These are phyloP conservation scores for Bifiguratus adelaidae DNA, from an alignment of 192 early-diverging fungal species.

Conservation along the genomic window DNA sequence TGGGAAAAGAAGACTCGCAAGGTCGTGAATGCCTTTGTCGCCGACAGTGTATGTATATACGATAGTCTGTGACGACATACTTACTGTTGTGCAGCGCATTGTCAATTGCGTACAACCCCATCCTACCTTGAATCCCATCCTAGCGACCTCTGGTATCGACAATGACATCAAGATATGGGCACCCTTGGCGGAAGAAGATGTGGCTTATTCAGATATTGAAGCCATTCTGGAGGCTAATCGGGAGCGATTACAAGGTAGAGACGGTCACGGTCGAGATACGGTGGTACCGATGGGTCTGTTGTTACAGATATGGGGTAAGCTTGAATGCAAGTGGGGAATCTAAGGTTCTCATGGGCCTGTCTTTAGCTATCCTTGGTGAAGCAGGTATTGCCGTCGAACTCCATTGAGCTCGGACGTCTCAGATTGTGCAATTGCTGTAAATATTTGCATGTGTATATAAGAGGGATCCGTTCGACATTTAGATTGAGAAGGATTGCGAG, in stretches of 20 bases:
- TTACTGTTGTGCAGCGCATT: slow-evolving; percentile 11
- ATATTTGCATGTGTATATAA: too few species aligned
- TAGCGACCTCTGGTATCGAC: slow-evolving; percentile 64
- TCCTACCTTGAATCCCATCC: slow-evolving; percentile 27
- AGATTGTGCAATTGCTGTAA: too few species aligned
- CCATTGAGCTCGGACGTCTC: too few species aligned
- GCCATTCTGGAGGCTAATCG: not conserved
- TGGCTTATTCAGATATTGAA: slow-evolving; percentile 14
- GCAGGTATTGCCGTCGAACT: too few species aligned
- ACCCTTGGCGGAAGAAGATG: slow-evolving; percentile 15
- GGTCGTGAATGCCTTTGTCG: slow-evolving; percentile 42
- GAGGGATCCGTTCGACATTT: too few species aligned
- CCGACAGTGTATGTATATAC: slow-evolving; percentile 27
- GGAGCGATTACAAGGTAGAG: not conserved
- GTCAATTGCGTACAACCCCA: slow-evolving; percentile 41
- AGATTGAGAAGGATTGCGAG: too few species aligned
- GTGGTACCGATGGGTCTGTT: not conserved
- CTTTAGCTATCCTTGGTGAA: too few species aligned
- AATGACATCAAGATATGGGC: slow-evolving; percentile 51
- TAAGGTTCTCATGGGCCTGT: too few species aligned
- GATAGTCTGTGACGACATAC: slow-evolving; percentile 26
- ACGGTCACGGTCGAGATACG: not conserved
- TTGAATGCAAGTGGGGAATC: too few species aligned
- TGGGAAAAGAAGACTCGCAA: slow-evolving; percentile 44
- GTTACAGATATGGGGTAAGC: not conserved